phyloP scores from a whole-genome alignment of 345 rosid genomes.

The Murraya paniculata region DNA sequence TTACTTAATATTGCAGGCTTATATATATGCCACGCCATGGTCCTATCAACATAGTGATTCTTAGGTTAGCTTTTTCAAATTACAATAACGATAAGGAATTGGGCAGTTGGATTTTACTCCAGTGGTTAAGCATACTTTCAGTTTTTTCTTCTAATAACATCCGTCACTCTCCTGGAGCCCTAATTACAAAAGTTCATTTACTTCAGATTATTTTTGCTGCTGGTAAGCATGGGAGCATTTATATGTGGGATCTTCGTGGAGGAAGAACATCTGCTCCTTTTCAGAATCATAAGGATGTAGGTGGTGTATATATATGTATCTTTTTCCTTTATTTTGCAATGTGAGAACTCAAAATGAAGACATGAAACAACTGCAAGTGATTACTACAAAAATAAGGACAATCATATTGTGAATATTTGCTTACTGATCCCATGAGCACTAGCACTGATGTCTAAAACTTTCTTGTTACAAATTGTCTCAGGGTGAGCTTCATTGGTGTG shows the following conservation, averaged over 20 bases:
- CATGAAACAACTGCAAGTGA: background rate
- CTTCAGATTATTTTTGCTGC: slow-evolving; percentile 73
- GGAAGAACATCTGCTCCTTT: slow-evolving; percentile 69
- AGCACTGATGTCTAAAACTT: background rate
- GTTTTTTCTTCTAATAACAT: background rate
- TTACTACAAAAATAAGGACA: background rate
- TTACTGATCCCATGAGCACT: background rate
- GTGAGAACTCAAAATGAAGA: background rate
- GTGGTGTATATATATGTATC: background rate
- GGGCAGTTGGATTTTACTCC: background rate
- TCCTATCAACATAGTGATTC: background rate
- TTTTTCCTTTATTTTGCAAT: slow-evolving; percentile 1
- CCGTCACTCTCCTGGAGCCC: slow-evolving; percentile 12
- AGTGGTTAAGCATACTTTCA: background rate
- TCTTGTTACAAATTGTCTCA: background rate
- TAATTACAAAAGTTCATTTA: slow-evolving; percentile 13
- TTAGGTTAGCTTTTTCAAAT: background rate
- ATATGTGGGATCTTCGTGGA: slow-evolving; percentile 91
- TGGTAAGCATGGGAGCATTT: slow-evolving; percentile 64
- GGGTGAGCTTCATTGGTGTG: background rate
- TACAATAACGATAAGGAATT: background rate
- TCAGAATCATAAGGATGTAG: slow-evolving; percentile 67
- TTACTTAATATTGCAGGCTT: background rate
- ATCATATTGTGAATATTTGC: background rate
- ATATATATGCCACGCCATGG: background rate